Conservation (phyloP, 331 rosid genomes). For the Phaseolus coccineus region DNA sequence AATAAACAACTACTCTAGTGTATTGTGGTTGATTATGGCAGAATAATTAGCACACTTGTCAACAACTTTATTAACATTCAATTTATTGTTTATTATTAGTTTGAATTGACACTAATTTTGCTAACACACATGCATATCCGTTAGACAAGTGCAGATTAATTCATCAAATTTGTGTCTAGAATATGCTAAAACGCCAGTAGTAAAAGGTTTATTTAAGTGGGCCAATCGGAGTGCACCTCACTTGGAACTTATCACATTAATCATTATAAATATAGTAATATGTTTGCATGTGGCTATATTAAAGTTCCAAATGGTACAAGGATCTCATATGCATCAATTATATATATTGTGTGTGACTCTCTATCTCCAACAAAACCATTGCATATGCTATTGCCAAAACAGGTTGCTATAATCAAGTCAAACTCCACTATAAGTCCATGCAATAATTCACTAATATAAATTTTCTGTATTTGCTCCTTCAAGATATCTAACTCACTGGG, state of each 20-base stretch:
- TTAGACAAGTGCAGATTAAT: constrained; percentile 28
- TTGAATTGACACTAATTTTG: constrained; percentile 14
- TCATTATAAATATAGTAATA: constrained; percentile 33
- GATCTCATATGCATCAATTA: constrained; percentile 37
- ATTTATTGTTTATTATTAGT: neutral
- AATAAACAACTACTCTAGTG: constrained; percentile 34
- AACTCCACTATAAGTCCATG: constrained; percentile 26
- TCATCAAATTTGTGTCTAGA: constrained; percentile 8
- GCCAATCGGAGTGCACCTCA: constrained; percentile 36
- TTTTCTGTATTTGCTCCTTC: constrained; percentile 32
- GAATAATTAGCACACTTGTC: constrained; percentile 20
- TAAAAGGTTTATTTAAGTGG: constrained; percentile 33
- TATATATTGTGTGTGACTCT: constrained; percentile 32
- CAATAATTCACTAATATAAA: constrained; percentile 34
- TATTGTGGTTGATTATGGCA: constrained; percentile 1
- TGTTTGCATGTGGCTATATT: constrained; percentile 46
- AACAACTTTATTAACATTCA: constrained; percentile 14
- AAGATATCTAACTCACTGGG: constrained; percentile 46
- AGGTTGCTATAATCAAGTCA: constrained; percentile 45
- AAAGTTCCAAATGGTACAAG: constrained; percentile 32
- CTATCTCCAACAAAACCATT: constrained; percentile 42
- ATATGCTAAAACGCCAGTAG: constrained; percentile 11
- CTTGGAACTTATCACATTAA: constrained; percentile 27
- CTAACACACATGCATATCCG: constrained; percentile 23
- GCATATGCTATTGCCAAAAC: neutral